Conservation (phyloP, 371 early-diverging fungal genomes). For the Neoconidiobolus thromboides region DNA sequence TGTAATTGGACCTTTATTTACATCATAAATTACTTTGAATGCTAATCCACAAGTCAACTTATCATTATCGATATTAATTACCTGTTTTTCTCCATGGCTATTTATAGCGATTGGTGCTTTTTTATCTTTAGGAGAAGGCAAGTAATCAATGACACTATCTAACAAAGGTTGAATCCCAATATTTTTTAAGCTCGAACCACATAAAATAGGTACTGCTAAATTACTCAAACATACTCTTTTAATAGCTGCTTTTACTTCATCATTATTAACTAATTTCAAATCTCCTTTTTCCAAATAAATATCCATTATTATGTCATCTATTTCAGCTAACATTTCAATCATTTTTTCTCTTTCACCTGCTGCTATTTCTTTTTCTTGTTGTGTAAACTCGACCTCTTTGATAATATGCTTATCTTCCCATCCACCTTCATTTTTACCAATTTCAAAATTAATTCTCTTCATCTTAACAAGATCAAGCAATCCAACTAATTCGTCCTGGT, state of each 20-base stretch:
- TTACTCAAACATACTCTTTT: constrained; percentile 46
- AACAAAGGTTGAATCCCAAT: constrained; percentile 82
- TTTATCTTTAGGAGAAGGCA: constrained; percentile 61
- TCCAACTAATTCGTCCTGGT: constrained; percentile 20
- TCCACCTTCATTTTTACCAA: constrained; percentile 9
- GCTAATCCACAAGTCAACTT: constrained; percentile 65
- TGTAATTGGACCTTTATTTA: constrained; percentile 67
- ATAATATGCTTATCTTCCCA: constrained; percentile 20
- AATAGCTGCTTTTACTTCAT: constrained; percentile 41
- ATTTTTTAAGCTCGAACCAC: constrained; percentile 78
- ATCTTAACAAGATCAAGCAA: constrained; percentile 64
- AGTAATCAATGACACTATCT: constrained; percentile 70
- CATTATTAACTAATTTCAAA: constrained; percentile 33
- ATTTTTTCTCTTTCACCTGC: constrained; percentile 32
- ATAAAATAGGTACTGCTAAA: constrained; percentile 63
- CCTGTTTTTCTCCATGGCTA: background rate
- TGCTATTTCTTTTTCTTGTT: background rate
- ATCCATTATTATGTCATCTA: constrained; percentile 74
- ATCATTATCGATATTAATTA: constrained; percentile 16
- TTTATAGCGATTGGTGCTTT: constrained; percentile 14
- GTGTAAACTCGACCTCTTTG: constrained; percentile 7
- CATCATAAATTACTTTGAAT: constrained; percentile 80
- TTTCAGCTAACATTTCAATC: constrained; percentile 64
- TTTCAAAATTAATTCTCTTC: constrained; percentile 47
- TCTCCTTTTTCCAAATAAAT: constrained; percentile 55